Conservation (phyloP, 257 asterid species). For the Solanum paucissectum region DNA sequence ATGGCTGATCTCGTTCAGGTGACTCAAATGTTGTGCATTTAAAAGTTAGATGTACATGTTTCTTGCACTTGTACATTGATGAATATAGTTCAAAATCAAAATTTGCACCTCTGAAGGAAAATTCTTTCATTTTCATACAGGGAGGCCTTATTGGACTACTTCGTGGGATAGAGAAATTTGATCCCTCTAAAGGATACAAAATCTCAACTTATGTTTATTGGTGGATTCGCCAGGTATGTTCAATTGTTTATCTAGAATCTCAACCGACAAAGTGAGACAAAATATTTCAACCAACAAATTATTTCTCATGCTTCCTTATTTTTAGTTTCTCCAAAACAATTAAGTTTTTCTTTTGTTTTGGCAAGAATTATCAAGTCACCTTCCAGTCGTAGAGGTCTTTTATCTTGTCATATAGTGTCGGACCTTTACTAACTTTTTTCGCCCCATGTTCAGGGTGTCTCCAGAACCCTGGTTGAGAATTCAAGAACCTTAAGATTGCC, state of each 20-base stretch:
- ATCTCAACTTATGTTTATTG: constrained; percentile 95
- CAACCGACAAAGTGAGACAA: background rate
- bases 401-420: background rate
- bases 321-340: background rate
- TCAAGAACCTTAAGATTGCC: constrained; percentile 85
- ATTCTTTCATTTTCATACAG: constrained; percentile 25
- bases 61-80: background rate
- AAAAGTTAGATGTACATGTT: background rate
- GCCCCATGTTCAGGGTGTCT: constrained; percentile 57
- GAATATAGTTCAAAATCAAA: background rate
- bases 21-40: constrained; percentile 4
- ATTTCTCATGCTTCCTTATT: background rate
- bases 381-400: background rate
- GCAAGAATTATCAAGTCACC: background rate
- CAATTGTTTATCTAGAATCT: background rate
- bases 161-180: constrained; percentile 90
- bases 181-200: constrained; percentile 88
- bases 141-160: constrained; percentile 92
- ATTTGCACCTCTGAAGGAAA: background rate
- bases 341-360: background rate
- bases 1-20: constrained; percentile 96
- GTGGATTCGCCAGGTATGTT: constrained; percentile 93
- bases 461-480: constrained; percentile 75
- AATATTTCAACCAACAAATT: background rate
- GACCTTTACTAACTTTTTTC: background rate